These are phyloP conservation scores for Leishmania gerbilli DNA, from an alignment of 208 protist species.

Conservation along the genomic window DNA sequence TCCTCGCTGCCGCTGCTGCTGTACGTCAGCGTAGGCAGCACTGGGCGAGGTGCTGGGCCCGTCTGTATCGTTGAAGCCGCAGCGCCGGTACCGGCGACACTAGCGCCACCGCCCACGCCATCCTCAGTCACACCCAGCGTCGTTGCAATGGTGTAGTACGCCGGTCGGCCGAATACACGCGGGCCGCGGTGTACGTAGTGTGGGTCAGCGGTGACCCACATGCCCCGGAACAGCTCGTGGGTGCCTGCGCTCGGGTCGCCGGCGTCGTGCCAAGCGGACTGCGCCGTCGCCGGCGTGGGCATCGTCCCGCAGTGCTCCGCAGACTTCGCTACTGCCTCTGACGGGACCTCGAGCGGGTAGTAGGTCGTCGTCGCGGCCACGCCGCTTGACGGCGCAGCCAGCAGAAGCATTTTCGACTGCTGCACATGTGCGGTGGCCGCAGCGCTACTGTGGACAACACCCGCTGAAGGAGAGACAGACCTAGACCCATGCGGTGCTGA, in stretches of 20 bases:
- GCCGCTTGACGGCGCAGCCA: conserved; percentile 20
- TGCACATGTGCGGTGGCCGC: conserved; percentile 14
- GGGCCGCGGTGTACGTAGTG: conserved; percentile 43
- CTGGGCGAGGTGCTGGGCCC: not conserved
- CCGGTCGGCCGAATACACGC: conserved; percentile 55
- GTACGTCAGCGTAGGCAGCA: conserved; percentile 31
- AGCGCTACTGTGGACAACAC: not conserved
- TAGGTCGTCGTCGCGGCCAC: not conserved
- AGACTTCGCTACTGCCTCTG: not conserved
- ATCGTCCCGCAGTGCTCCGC: not conserved
- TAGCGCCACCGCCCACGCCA: not conserved
- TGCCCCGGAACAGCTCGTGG: conserved; percentile 73
- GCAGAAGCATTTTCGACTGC: conserved; percentile 35
- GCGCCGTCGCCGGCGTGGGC: not conserved
- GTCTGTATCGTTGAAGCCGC: not conserved
- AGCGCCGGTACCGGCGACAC: not conserved
- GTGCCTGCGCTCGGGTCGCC: conserved; percentile 1
- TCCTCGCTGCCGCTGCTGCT: conserved; percentile 22
- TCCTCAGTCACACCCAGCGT: conserved; percentile 38
- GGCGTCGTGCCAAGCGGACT: not conserved
- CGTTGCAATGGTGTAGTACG: conserved; percentile 65
- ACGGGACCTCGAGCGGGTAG: conserved; percentile 12
- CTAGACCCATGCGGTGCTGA: too few relatives aligned
- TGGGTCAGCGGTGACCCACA: conserved; percentile 68
- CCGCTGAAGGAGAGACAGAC: not conserved